Percentiles rank a stretch among this genome's conserved stretches.
phyloP scores from a whole-genome alignment of 2,329 filamentous ascomycete genomes.

The Trichoderma guizhouense region DNA sequence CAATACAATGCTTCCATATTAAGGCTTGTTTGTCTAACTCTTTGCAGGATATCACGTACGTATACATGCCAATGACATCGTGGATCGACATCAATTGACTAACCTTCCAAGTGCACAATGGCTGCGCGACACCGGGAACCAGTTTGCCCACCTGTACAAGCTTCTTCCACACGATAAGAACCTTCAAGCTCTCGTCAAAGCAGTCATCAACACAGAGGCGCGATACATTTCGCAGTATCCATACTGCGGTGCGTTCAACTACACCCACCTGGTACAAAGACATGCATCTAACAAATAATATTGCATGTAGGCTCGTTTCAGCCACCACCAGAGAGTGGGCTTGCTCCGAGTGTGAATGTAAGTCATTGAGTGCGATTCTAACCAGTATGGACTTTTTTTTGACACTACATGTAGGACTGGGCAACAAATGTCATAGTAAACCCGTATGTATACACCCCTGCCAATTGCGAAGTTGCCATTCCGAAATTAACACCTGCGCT shows the following conservation, averaged over 20 bases:
- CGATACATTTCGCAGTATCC: slow-evolving; percentile 66
- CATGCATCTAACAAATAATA: neutral
- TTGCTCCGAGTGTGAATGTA: slow-evolving; percentile 27
- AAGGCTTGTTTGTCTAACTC: neutral
- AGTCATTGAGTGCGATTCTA: neutral
- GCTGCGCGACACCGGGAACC: slow-evolving; percentile 78
- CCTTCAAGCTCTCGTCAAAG: slow-evolving; percentile 64
- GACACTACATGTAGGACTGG: slow-evolving; percentile 19
- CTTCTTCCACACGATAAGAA: slow-evolving; percentile 55
- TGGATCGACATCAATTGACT: neutral
- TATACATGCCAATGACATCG: neutral
- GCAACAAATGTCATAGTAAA: slow-evolving; percentile 25
- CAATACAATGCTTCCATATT: slow-evolving; percentile 48
- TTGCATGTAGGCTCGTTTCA: slow-evolving; percentile 70
- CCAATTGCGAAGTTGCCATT: neutral
- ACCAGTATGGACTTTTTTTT: neutral
- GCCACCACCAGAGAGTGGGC: slow-evolving; percentile 70
- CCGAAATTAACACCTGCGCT: neutral
- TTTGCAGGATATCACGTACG: slow-evolving; percentile 28
- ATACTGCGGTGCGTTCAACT: slow-evolving; percentile 55
- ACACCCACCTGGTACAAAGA: neutral
- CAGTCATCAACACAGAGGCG: slow-evolving; percentile 68
- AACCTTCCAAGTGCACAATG: slow-evolving; percentile 44
- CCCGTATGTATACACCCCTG: slow-evolving; percentile 22
- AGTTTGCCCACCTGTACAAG: slow-evolving; percentile 66